Evolutionary conservation across 2,329 filamentous ascomycete genomes (phyloP).

Genomic region (Penicillium vulpinum): DNA sequence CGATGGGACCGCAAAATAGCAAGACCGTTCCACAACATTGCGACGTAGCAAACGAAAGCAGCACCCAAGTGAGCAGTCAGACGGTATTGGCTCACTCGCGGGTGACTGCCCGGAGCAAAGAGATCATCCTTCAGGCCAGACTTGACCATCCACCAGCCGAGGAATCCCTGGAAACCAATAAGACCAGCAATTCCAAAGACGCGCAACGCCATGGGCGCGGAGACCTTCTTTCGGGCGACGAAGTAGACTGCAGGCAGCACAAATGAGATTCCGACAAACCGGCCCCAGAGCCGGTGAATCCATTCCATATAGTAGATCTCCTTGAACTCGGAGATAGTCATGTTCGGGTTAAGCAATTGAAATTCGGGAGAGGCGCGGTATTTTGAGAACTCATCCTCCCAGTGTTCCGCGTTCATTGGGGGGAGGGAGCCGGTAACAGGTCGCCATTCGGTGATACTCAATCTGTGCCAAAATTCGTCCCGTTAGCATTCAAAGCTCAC

Average conservation of each 20-base stretch:
- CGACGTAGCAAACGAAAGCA: constrained; percentile 88
- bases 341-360: constrained; percentile 84
- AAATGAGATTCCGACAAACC: constrained; percentile 86
- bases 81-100: constrained; percentile 91
- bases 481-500: constrained; percentile 12
- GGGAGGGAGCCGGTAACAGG: constrained; percentile 91
- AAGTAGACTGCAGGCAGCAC: constrained; percentile 87
- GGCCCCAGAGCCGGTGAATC: constrained; percentile 91
- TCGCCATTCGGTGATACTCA: constrained; percentile 98
- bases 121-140: constrained; percentile 93
- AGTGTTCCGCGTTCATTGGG: constrained; percentile 74
- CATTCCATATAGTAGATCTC: constrained; percentile 99
- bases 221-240: constrained; percentile 75
- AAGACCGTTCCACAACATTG: constrained; percentile 90
- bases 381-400: constrained; percentile 90
- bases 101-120: constrained; percentile 85
- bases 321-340: constrained; percentile 93
- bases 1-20: constrained; percentile 75
- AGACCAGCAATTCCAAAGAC: constrained; percentile 80
- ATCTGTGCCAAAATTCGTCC: constrained; percentile 50
- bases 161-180: constrained; percentile 91
- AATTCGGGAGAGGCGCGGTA: constrained; percentile 94
- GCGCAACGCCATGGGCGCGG: constrained; percentile 71
- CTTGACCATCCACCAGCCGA: constrained; percentile 99
- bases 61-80: constrained; percentile 85